Evolutionary conservation across 164 flowering plant genomes (phyloP), one percentile per base, ranked within the genome.

Genomic region (Vitis labrusca): DNA sequence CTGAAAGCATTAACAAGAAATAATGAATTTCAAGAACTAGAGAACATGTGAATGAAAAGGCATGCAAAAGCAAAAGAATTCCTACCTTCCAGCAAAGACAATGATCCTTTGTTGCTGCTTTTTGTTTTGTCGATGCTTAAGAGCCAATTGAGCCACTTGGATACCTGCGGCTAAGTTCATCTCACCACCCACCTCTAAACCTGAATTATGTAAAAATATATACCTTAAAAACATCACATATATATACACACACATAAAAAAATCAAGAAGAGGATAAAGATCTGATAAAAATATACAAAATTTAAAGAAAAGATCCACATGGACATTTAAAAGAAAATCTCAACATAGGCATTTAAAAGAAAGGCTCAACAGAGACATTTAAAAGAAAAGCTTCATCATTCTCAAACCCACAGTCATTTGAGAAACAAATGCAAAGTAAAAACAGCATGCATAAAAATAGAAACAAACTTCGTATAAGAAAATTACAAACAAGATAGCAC

Each of bases 31-130:
- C 16, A 50, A 19, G 8, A 64, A 5, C 62, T 11, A 37, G 11
- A 53, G 44, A 37, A 10, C 10, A 32, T 1, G 15, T 49, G 10
- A 68, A 62, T 44, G 48, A 10, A 68, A 61, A 53, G 17, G 59
- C 15, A 55, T 30, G 52, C 37, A 47, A 66, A 64, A 27, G 17
- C 47, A 29, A 16, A 68, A 27, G 8, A 50, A 32, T 37, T 17
- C 19, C n/a, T 59, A 92, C 99, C 99, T 90, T 80, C 99, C 99
- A 83, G 89, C 94, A 81, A 95, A 95, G 32, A 95, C 97, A 49
- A 95, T 93, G 62, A 93, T 91, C 76, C 98, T 85, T 65, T 95
- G 99, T 52, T 89, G 97, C 77, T 95, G 99, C 73, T 91, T 89
- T 76, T 92, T 95, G 83, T 95, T 92, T 71, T 91, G 98, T 16